Conservation (phyloP, 768 basidiomycete genomes). For the Russula foetens region DNA sequence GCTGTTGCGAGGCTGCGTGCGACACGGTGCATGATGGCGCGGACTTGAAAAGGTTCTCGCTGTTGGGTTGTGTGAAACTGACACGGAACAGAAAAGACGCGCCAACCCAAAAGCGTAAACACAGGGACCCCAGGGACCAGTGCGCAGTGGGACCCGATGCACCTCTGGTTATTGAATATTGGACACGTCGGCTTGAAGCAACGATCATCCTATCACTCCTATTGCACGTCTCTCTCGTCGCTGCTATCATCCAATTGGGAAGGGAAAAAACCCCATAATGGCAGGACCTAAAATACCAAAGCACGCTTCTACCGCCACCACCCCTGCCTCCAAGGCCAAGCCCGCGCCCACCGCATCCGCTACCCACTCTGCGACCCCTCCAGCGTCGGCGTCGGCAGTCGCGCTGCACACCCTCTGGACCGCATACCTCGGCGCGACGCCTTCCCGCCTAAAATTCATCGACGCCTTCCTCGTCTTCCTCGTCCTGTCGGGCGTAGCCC, state of each 20-base stretch:
- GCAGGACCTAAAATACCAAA: slow-evolving; percentile 30
- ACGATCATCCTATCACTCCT: too few species aligned
- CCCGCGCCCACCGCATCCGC: neutral
- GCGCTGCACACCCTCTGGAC: slow-evolving; percentile 57
- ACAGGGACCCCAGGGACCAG: neutral
- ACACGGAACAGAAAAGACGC: neutral
- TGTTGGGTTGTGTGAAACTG: neutral
- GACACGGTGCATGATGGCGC: slow-evolving; percentile 7
- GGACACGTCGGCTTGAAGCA: neutral
- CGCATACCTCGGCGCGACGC: slow-evolving; percentile 70
- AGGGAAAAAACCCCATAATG: slow-evolving; percentile 26
- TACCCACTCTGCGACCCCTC: neutral
- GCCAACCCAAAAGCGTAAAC: neutral
- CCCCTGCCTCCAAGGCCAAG: neutral
- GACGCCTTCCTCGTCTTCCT: slow-evolving; percentile 90
- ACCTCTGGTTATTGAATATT: neutral
- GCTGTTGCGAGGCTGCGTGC: slow-evolving; percentile 1
- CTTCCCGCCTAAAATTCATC: slow-evolving; percentile 85
- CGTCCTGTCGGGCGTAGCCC: slow-evolving; percentile 81
- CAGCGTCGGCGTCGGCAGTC: slow-evolving; percentile 12
- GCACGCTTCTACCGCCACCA: slow-evolving; percentile 17
- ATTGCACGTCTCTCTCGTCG: too few species aligned
- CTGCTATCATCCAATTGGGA: neutral
- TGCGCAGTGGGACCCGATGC: neutral
- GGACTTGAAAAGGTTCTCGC: neutral